These are phyloP conservation scores for Fusarium pininemorale DNA, from an alignment of 2,329 filamentous ascomycete species.

Conservation along the genomic window DNA sequence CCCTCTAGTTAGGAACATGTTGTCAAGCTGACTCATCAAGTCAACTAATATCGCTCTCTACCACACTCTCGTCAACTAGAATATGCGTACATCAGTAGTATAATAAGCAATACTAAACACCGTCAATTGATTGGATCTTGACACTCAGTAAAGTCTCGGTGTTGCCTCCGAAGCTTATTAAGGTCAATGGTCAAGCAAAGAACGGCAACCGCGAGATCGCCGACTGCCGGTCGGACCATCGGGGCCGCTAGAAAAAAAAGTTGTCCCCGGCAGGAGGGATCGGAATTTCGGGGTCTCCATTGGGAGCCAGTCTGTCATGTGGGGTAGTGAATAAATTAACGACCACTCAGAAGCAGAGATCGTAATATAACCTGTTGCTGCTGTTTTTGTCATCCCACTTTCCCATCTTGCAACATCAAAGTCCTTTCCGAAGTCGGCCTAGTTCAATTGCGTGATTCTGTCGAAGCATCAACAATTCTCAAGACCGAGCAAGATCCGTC, in stretches of 20 bases:
- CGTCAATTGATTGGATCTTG: not conserved
- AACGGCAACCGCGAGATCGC: slow-evolving; percentile 34
- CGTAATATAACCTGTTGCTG: rapidly evolving
- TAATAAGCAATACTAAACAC: not conserved
- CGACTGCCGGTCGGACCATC: slow-evolving; percentile 42
- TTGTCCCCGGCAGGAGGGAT: slow-evolving; percentile 4
- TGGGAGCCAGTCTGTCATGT: slow-evolving; percentile 18
- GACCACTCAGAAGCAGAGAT: not conserved
- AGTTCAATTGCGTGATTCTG: slow-evolving; percentile 54
- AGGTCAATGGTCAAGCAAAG: not conserved
- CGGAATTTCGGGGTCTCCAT: slow-evolving; percentile 43
- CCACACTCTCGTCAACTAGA: not conserved
- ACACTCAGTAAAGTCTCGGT: not conserved
- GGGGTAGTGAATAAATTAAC: slow-evolving; percentile 20
- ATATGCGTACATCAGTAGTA: not conserved
- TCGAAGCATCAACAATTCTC: slow-evolving; percentile 50
- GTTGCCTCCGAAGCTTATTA: slow-evolving; percentile 9
- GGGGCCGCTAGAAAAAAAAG: slow-evolving; percentile 28
- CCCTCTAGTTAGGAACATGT: not conserved
- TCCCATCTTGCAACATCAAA: slow-evolving; percentile 35
- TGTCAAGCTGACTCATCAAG: not conserved
- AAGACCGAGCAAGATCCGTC: slow-evolving; percentile 37
- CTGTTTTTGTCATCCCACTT: slow-evolving; percentile 23
- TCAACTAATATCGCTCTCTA: not conserved
- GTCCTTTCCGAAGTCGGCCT: slow-evolving; percentile 46